Conservation (phyloP, 2,329 filamentous ascomycete genomes). For the Colletotrichum sp. region DNA sequence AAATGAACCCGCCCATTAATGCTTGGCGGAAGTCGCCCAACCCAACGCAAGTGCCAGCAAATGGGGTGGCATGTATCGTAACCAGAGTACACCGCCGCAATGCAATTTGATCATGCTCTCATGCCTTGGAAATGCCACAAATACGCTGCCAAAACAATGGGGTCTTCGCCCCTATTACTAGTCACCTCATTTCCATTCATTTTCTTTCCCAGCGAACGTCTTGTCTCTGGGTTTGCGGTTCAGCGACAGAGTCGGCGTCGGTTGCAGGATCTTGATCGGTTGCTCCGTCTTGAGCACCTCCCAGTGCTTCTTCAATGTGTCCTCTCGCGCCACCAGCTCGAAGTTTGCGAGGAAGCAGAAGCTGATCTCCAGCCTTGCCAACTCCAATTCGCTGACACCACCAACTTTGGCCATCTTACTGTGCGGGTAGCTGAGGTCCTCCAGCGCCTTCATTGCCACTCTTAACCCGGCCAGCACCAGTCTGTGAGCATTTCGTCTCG, state of each 20-base stretch:
- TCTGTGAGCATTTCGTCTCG: conserved; percentile 83
- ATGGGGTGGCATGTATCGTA: not conserved
- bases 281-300: conserved; percentile 32
- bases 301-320: conserved; percentile 36
- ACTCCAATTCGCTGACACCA: conserved; percentile 81
- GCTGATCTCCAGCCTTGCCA: conserved; percentile 86
- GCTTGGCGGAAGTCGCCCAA: not conserved
- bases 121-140: not conserved
- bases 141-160: not conserved
- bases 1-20: not conserved
- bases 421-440: conserved; percentile 89
- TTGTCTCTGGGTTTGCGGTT: conserved; percentile 14
- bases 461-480: conserved; percentile 83
- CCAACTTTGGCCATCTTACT: conserved; percentile 84
- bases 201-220: not conserved
- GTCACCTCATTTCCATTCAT: not conserved
- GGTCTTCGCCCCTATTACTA: not conserved
- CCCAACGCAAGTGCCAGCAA: not conserved
- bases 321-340: conserved; percentile 66
- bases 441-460: conserved; percentile 93
- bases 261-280: conserved; percentile 6
- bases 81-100: conserved; percentile 6
- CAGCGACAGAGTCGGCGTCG: conserved; percentile 29
- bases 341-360: conserved; percentile 89
- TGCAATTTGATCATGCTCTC: conserved; percentile 10